phyloP scores from a whole-genome alignment of 2,329 filamentous ascomycete species.

The Albifimbria verrucaria region DNA sequence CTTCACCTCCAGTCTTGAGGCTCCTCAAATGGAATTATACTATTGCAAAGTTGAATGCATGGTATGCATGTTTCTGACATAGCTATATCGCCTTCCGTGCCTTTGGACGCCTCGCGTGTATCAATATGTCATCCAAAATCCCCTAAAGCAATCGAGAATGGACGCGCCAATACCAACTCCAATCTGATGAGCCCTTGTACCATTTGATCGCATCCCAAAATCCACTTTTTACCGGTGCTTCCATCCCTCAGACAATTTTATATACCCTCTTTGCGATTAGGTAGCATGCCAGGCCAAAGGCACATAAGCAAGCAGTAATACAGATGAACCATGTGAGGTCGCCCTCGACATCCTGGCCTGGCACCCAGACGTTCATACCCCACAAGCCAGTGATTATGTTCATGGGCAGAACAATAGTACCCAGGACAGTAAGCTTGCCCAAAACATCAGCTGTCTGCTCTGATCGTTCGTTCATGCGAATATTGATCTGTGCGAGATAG shows the following conservation, averaged over 20 bases:
- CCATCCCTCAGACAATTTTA: conserved; percentile 60
- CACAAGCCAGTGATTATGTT: conserved; percentile 98
- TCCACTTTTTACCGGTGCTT: no score
- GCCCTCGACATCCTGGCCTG: conserved; percentile 78
- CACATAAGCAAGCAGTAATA: conserved; percentile 69
- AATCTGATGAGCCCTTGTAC: no score
- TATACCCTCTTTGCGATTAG: conserved; percentile 81
- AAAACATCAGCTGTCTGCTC: conserved; percentile 94
- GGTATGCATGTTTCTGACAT: no score
- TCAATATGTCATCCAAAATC: no score
- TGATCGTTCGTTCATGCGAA: conserved; percentile 96
- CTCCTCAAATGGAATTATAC: no score
- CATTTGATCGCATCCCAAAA: no score
- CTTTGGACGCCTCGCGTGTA: no score
- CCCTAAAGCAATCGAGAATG: no score
- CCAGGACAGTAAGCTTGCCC: conserved; percentile 89
- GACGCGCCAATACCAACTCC: no score
- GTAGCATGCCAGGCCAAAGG: conserved; percentile 79
- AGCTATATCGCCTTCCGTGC: no score
- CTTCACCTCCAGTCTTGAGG: no score
- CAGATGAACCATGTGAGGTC: conserved; percentile 73
- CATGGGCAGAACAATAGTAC: conserved; percentile 97
- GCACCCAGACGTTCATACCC: conserved; percentile 98
- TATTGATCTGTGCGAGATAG: conserved; percentile 99
- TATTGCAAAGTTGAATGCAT: no score